phyloP scores from a whole-genome alignment of 2,329 filamentous ascomycete species.

The Hypoxylon sp. region DNA sequence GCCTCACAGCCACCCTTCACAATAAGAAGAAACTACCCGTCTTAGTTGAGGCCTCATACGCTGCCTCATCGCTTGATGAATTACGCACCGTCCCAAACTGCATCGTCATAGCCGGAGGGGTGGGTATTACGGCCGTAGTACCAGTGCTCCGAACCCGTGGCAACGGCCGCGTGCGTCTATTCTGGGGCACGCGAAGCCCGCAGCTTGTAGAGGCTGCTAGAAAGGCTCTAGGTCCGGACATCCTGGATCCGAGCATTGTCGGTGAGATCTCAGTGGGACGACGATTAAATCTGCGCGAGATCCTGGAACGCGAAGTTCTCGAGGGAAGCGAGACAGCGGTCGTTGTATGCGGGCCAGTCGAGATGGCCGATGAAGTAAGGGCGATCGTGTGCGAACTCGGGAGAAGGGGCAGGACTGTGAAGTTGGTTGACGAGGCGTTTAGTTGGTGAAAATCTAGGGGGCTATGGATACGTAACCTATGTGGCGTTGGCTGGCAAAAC shows the following conservation, averaged over 20 bases:
- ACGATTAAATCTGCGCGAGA: conserved; percentile 36
- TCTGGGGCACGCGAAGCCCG: conserved; percentile 35
- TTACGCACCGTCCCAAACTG: conserved; percentile 25
- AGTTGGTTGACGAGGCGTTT: conserved; percentile 49
- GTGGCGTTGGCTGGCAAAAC: not conserved
- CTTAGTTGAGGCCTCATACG: conserved; percentile 34
- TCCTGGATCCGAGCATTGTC: conserved; percentile 19
- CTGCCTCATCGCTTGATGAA: conserved; percentile 26
- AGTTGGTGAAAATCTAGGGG: conserved; percentile 41
- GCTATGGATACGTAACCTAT: not conserved
- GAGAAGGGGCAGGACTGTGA: conserved; percentile 36
- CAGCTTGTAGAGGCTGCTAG: conserved; percentile 23
- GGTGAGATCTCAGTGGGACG: conserved; percentile 38
- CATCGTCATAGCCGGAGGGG: conserved; percentile 37
- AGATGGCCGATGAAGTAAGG: conserved; percentile 51
- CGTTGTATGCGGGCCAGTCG: conserved; percentile 49
- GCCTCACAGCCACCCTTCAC: conserved; percentile 23
- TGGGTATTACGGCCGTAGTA: conserved; percentile 31
- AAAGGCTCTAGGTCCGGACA: conserved; percentile 17
- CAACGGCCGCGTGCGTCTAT: conserved; percentile 30
- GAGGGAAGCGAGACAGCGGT: conserved; percentile 45
- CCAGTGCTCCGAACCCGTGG: conserved; percentile 30
- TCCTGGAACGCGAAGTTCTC: conserved; percentile 35
- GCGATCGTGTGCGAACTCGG: conserved; percentile 44
- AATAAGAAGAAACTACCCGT: conserved; percentile 19